Base-by-base conservation (phyloP, 805 yeast genomes). In the Metschnikowia hibisci region DNA sequence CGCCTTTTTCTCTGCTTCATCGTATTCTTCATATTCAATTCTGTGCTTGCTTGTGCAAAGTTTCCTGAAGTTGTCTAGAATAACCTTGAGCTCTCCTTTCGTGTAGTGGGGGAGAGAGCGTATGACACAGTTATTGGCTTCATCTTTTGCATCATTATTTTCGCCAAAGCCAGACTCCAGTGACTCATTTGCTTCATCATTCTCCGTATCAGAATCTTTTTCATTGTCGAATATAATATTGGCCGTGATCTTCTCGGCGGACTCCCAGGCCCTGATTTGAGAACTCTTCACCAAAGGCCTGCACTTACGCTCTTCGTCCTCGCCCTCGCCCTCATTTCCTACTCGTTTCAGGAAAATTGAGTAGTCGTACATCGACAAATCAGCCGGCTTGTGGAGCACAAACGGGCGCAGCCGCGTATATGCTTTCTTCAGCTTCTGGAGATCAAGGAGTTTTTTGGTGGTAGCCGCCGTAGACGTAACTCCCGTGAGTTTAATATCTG, bases 221-320 rank as follows among this genome's bases (percentile, higher is more conserved):
- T 56, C 56, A 37, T 55, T 54, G 35, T 64, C 69, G 44, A 69
- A 69, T 2, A 70, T 67, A 27, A 69, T 47, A 41, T 61, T 67
- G 20, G 56, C 51, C 43, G 64, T 61, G 33, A 66, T 61, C 47
- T 64, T 63, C 45, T 70, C 74, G 1, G 73, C 74, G 22, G 67
- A 61, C 46, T 70, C 74, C 76, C 76, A 70, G 14, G 74, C 74
- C 40, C 62, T 60, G 10, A 69, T 56, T 48, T 69, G 74, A n/a
- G 72, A 64, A 32, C 64, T 66, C 51, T 65, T 69, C 8, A 68
- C 52, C 12, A 61, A 57, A 1, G 71, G 72, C 16, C 66, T 64
- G n/a, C 56, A 39, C 27, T 22, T 35, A 2, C 16, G 18, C 11
- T 13, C 41, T 11, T 36, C 47, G 3, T 33, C 30, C 3, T 33